Conservation (phyloP, 345 rosid genomes). For the Kernera saxatilis region DNA sequence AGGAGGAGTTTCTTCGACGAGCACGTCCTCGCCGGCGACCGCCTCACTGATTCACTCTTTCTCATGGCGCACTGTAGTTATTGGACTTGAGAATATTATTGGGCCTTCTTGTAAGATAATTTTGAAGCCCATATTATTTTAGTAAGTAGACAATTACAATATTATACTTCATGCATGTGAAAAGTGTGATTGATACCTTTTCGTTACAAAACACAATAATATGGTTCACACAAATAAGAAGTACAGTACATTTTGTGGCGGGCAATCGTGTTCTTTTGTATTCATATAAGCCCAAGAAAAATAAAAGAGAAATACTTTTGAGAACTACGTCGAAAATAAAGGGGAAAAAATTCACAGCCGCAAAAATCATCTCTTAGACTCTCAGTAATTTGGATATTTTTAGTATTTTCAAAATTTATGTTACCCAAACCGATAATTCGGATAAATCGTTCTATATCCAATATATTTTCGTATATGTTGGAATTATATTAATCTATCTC, state of each 20-base stretch:
- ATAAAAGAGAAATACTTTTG: background rate
- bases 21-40: slow-evolving; percentile 24
- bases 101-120: slow-evolving; percentile 1
- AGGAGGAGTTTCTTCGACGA: background rate
- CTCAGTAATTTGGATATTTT: too few species aligned
- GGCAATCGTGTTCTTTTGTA: background rate
- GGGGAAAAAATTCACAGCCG: background rate
- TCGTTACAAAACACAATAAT: background rate
- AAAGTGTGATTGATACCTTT: too few species aligned
- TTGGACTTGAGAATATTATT: background rate
- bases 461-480: too few species aligned
- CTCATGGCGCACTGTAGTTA: background rate
- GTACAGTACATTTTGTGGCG: background rate
- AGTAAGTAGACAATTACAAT: too few species aligned
- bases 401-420: too few species aligned
- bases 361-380: too few species aligned
- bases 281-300: background rate
- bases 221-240: background rate
- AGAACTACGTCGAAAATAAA: background rate
- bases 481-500: too few species aligned
- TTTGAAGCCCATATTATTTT: slow-evolving; percentile 2
- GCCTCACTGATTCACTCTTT: background rate
- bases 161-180: too few species aligned
- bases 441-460: too few species aligned
- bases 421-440: too few species aligned